Base-by-base conservation (phyloP, 106 monocot species). In the Apostasia ramifera region DNA sequence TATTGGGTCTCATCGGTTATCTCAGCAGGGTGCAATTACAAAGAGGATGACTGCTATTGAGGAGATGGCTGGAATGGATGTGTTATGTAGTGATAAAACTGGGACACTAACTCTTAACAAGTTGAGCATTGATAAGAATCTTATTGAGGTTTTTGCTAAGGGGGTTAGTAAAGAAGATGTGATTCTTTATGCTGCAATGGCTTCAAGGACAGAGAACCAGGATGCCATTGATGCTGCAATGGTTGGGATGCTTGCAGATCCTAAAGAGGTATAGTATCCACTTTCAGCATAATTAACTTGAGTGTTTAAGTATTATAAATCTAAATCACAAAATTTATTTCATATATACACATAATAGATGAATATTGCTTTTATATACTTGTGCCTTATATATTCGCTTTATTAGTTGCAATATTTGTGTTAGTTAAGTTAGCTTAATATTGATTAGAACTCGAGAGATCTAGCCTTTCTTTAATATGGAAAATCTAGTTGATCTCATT, bases 51-150 rank as follows among this genome's bases (percentile, higher is more conserved):
- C 95, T 15, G 95, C 95, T 26, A 95, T 95, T 53, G 95, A 95
- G 84, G 95, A 95, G 72, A 84, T 95, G 88, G 95, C 95, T 53
- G 95, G 95, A 64, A 95, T 95, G 95, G 95, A 95, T 68, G 89
- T 95, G 39, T 84, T 95, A 2, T 95, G 95, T 84, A 95, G 95
- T 73, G 95, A 95, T 63, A 95, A 95, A 51, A 95, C 95, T 0
- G 95, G 95, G 6, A 95, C 95, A 0, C 76, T 95, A 42, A 95
- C 95, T 47, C 77, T 95, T 9, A 95, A 95, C 76, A 95, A 95
- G 86, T 80, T 95, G 13, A 95, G 91, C 49, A 82, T 95, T 44
- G 95, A 95, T 72, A 91, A 79, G 57, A 82, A 76, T 45, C 74
- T 92, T 46, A 82, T 95, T 42, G 95, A 95, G 84, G 73, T 82